Evolutionary conservation across 169 alveolate genomes (phyloP).

Genomic region (Besnoitia besnoiti): DNA sequence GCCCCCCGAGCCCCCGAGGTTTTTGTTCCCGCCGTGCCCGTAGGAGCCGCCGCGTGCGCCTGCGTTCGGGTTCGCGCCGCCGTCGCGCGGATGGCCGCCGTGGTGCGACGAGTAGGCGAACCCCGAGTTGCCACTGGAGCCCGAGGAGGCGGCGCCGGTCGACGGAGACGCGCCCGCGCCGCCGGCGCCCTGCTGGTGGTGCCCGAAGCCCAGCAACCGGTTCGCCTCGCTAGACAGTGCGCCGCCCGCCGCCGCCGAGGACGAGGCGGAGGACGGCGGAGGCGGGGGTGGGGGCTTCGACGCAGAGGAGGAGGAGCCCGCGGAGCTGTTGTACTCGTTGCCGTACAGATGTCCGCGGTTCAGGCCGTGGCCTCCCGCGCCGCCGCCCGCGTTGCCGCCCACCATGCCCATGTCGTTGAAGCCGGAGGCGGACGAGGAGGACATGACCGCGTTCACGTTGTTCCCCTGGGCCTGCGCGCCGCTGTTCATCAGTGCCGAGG

Average conservation of each 20-base stretch:
- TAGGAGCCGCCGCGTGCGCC: not conserved
- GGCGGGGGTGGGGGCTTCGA: conserved; percentile 2
- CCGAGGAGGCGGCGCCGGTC: not conserved
- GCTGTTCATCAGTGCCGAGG: too few relatives aligned
- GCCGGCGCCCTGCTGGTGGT: too few relatives aligned
- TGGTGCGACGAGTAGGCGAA: not conserved
- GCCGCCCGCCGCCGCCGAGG: not conserved
- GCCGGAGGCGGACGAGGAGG: too few relatives aligned
- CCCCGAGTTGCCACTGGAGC: too few relatives aligned
- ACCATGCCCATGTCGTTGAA: not conserved
- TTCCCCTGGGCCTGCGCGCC: too few relatives aligned
- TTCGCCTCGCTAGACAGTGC: not conserved
- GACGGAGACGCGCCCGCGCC: not conserved
- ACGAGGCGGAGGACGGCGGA: too few relatives aligned
- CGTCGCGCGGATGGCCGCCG: not conserved
- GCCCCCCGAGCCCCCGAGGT: not conserved
- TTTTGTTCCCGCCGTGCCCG: not conserved
- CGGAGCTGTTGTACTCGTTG: not conserved
- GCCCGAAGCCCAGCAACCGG: not conserved
- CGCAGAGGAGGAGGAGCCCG: not conserved
- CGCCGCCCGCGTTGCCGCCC: not conserved
- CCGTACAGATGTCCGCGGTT: not conserved
- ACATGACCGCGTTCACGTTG: too few relatives aligned
- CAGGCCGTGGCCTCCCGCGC: not conserved
- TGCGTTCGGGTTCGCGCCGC: not conserved